Base-by-base conservation (phyloP, 345 rosid species). In the Alliaria petiolata region DNA sequence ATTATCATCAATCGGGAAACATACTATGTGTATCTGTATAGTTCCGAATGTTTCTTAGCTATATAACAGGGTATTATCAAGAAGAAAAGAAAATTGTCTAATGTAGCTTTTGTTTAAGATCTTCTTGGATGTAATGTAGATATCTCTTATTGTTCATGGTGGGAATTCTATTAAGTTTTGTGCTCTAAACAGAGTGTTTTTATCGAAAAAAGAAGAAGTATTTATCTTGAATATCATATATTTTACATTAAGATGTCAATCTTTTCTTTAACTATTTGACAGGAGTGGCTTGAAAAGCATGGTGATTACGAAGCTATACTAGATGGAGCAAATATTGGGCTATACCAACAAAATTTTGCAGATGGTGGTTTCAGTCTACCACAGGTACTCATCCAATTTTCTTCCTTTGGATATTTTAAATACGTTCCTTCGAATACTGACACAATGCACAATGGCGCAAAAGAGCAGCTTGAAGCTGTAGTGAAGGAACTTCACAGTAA, bases 311-410 rank as follows among this genome's bases (percentile, higher is more conserved):
- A 89, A 70, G 91, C 96, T 81, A 81, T 93, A 65, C 78, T 87
- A 9, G 97, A 93, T 84, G 97, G 92, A 72, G 98, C 97, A 75
- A 93, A 93, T 82, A 70, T 93, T 75, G 96, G 96, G 7, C 91
- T 93, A 61, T 87, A 84, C 78, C 93, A 89, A 70, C 98, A 93
- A 72, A 90, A 93, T 77, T 93, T 89, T 78, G 84, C 84, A 11
- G 96, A 89, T 61, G 98, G 98, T 14, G 85, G 92, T 51, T 87
- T 92, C 81, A 84, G 85, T 66, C 51, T 89, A 61, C 51, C 86
- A 72, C 96, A 91, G 97, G 97, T 91, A 28, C 76, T 79, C 56
- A 34, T 64, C 8, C 16, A 13, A 15, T 36, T 43, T 49, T 60
- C 45, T n/a, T 33, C 22, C 44, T 46, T 26, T 13, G 14, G 20